Evolutionary conservation across 2,329 filamentous ascomycete genomes (phyloP).

Genomic region (Curvularia verruculosa): DNA sequence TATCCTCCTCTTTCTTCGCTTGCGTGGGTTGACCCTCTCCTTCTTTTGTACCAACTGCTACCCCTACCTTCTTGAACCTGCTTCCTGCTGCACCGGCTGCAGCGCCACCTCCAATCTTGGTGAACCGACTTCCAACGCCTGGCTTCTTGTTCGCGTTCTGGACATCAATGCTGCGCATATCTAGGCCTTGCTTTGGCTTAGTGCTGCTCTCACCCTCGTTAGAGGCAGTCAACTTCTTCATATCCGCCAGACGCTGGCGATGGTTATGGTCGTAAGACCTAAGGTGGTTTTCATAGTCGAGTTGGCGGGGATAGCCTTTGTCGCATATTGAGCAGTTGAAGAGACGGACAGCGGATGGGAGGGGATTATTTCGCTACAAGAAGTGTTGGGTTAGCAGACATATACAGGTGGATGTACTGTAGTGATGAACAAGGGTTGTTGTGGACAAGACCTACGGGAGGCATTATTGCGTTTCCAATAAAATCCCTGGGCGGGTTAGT

Average conservation of each 20-base stretch:
- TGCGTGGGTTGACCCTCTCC: not conserved
- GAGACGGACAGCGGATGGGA: constrained; percentile 46
- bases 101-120: constrained; percentile 33
- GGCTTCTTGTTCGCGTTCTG: constrained; percentile 26
- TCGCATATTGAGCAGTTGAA: constrained; percentile 71
- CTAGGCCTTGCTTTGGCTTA: constrained; percentile 27
- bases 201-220: constrained; percentile 32
- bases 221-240: constrained; percentile 67
- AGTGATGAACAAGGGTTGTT: constrained; percentile 45
- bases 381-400: constrained; percentile 10
- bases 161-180: constrained; percentile 36
- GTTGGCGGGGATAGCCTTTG: constrained; percentile 93
- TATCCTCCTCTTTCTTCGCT: constrained; percentile 1
- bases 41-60: constrained; percentile 23
- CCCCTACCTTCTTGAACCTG: constrained; percentile 75
- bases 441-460: constrained; percentile 19
- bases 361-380: constrained; percentile 52
- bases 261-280: constrained; percentile 95
- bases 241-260: constrained; percentile 73
- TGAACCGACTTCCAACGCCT: constrained; percentile 33
- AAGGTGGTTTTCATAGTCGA: constrained; percentile 95
- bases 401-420: constrained; percentile 44
- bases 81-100: constrained; percentile 31
- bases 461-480: constrained; percentile 15
- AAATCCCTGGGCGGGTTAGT: too few relatives aligned